A percentile compares a stretch with the other conserved stretches of the same genome.
These are phyloP conservation scores for Pseudogymnoascus verrucosus DNA, from an alignment of 2,329 filamentous ascomycete species.

Conservation along the genomic window DNA sequence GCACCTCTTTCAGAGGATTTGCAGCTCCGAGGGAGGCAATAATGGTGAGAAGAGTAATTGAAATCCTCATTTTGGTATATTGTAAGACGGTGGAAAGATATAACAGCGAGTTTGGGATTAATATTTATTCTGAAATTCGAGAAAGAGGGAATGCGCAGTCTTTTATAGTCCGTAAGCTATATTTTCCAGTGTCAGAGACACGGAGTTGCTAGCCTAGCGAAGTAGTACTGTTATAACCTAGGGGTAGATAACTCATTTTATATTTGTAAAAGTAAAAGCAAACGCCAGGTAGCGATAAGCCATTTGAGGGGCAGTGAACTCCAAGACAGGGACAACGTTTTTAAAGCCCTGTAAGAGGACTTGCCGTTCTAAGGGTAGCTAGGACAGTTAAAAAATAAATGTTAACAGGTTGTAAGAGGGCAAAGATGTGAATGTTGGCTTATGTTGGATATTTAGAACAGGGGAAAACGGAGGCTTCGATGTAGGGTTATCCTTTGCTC, in stretches of 20 bases:
- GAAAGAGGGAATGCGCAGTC: neutral
- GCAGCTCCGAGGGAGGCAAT: neutral
- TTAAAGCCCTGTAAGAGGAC: too few species aligned
- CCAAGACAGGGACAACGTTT: too few species aligned
- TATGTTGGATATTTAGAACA: too few species aligned
- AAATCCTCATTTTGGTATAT: neutral
- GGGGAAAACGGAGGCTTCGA: too few species aligned
- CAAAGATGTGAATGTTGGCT: too few species aligned
- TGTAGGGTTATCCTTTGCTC: too few species aligned
- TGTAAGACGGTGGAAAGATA: neutral
- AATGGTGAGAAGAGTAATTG: neutral
- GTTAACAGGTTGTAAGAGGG: too few species aligned
- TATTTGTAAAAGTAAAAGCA: neutral
- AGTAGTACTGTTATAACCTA: neutral
- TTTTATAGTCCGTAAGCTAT: neutral
- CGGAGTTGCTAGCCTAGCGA: neutral
- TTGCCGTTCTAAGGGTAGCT: too few species aligned
- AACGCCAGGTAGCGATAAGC: neutral
- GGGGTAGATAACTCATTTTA: neutral
- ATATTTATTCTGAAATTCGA: neutral
- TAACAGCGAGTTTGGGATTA: neutral
- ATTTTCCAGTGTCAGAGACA: neutral
- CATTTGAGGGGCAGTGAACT: neutral
- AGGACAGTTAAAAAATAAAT: too few species aligned
- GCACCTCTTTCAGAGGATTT: neutral